These are phyloP conservation scores for Fusarium pininemorale DNA, from an alignment of 2,329 filamentous ascomycete species.

Conservation along the genomic window DNA sequence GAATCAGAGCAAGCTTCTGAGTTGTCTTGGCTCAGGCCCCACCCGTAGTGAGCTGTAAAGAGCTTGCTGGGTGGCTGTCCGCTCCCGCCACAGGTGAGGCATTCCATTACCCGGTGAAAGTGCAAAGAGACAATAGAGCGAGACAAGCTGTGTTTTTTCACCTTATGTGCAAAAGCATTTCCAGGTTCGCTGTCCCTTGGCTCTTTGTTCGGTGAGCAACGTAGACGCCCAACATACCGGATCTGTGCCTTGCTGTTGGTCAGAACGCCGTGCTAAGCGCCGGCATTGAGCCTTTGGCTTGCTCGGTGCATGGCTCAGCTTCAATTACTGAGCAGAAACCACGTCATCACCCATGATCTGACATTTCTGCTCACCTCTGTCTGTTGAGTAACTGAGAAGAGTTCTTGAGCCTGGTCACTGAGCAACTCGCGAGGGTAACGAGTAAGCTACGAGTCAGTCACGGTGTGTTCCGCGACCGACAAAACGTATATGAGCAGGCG, in stretches of 20 bases:
- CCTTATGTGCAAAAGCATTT: no score
- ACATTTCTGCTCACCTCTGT: fast-evolving
- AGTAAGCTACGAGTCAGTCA: neutral
- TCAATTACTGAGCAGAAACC: fast-evolving
- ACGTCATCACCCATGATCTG: neutral
- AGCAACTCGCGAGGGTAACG: neutral
- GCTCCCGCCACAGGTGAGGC: no score
- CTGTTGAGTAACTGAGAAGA: fast-evolving
- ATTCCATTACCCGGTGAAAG: no score
- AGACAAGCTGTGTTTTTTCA: no score
- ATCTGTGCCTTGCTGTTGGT: fast-evolving
- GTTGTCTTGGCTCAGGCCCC: no score
- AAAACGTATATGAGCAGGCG: fast-evolving
- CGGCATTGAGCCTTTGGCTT: neutral
- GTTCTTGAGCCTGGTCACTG: neutral
- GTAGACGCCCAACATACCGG: fast-evolving
- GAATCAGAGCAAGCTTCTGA: no score
- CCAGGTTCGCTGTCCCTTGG: no score
- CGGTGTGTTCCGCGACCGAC: no score
- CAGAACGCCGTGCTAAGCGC: neutral
- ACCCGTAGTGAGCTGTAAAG: no score
- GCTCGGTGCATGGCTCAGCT: neutral
- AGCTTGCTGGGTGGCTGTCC: no score
- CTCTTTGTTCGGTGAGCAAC: neutral
- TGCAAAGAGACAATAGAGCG: no score